phyloP scores from a whole-genome alignment of 768 basidiomycete species.

The Kwoniella newhampshirensis region DNA sequence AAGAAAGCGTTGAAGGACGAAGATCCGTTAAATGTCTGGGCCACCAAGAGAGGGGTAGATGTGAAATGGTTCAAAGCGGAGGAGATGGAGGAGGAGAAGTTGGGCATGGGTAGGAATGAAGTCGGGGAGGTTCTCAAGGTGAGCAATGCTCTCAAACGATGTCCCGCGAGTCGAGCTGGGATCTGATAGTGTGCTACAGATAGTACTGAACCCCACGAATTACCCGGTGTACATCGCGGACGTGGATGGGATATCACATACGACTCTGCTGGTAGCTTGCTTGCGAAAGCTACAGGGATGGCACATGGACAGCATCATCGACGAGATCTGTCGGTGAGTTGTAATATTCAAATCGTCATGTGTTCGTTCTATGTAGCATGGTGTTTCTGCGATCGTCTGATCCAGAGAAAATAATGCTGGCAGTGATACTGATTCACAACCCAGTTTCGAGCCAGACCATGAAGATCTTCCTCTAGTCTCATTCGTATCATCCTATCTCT shows the following conservation, averaged over 20 bases:
- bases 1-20: conserved; percentile 34
- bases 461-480: conserved; percentile 38
- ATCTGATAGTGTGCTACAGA: conserved; percentile 13
- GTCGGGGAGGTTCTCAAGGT: conserved; percentile 43
- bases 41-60: conserved; percentile 24
- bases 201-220: conserved; percentile 28
- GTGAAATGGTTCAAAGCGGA: conserved; percentile 45
- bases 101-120: conserved; percentile 43
- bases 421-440: neutral
- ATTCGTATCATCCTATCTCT: conserved; percentile 38
- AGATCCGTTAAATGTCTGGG: conserved; percentile 26
- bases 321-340: conserved; percentile 39
- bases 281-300: conserved; percentile 47
- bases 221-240: conserved; percentile 48
- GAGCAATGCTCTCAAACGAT: conserved; percentile 1
- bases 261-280: conserved; percentile 40
- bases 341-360: neutral
- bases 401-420: too few species aligned
- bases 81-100: conserved; percentile 37
- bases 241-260: conserved; percentile 47
- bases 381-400: neutral
- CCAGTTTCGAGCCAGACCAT: conserved; percentile 44
- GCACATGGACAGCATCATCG: conserved; percentile 38
- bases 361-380: neutral
- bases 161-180: neutral